Percentiles rank a stretch among this genome's conserved stretches.
phyloP scores from a whole-genome alignment of 495 filamentous ascomycete genomes.

The Trichoderma erinaceum region DNA sequence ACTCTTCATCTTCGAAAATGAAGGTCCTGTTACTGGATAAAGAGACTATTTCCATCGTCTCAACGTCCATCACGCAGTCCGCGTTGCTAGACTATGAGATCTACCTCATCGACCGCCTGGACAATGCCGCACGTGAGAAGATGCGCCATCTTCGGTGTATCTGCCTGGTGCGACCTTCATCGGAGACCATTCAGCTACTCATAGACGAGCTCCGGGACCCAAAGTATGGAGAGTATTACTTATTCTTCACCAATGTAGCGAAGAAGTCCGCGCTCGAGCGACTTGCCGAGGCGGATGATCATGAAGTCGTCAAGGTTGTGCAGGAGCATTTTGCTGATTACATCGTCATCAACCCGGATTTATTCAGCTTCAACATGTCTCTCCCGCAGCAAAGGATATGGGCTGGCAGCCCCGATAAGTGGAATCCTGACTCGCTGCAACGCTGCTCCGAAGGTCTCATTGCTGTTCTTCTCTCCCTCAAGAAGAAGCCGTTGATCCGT shows the following conservation, averaged over 20 bases:
- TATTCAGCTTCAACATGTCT: constrained; percentile 75
- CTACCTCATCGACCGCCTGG: constrained; percentile 92
- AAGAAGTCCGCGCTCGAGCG: constrained; percentile 95
- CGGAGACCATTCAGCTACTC: constrained; percentile 83
- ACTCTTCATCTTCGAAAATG: constrained; percentile 79
- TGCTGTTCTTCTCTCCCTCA: constrained; percentile 73
- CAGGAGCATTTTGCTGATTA: constrained; percentile 97
- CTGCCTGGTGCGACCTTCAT: constrained; percentile 85
- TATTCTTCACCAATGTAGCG: constrained; percentile 95
- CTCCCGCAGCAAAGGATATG: constrained; percentile 69
- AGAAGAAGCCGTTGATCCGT: constrained; percentile 91
- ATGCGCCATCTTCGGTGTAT: constrained; percentile 96
- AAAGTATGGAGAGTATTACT: constrained; percentile 95
- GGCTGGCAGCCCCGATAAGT: constrained; percentile 76
- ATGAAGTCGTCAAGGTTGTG: constrained; percentile 87
- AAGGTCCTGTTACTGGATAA: constrained; percentile 93
- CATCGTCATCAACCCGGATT: constrained; percentile 87
- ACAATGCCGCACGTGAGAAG: constrained; percentile 86
- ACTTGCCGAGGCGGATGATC: constrained; percentile 93
- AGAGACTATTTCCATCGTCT: constrained; percentile 91
- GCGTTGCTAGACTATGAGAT: constrained; percentile 94
- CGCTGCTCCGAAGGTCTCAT: constrained; percentile 81
- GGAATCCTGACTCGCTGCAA: constrained; percentile 82
- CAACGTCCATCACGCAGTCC: constrained; percentile 92
- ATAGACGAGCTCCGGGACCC: constrained; percentile 95